A percentile compares a stretch with the other conserved stretches of the same genome.
Conservation (phyloP, 768 basidiomycete genomes). For the Agrocybe chaxingu region DNA sequence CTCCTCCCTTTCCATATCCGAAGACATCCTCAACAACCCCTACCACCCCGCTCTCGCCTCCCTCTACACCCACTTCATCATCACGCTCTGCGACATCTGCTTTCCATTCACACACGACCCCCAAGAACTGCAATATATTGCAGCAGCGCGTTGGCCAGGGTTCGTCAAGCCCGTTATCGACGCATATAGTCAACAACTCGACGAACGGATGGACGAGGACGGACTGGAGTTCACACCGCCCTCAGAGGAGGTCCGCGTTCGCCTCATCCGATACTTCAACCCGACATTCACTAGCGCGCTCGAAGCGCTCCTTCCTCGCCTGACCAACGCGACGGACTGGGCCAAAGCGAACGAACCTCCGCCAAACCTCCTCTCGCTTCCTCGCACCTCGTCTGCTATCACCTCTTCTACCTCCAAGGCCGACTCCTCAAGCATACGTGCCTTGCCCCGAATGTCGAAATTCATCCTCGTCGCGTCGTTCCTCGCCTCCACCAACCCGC, state of each 20-base stretch:
- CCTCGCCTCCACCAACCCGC: constrained; percentile 82
- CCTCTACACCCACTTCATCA: constrained; percentile 63
- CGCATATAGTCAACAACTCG: constrained; percentile 28
- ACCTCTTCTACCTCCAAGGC: background rate
- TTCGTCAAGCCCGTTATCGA: constrained; percentile 69
- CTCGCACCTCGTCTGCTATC: constrained; percentile 13
- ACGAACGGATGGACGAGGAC: constrained; percentile 21
- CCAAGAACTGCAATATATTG: constrained; percentile 70
- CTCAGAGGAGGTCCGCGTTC: constrained; percentile 59
- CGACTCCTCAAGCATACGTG: constrained; percentile 20
- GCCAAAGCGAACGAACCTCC: constrained; percentile 48
- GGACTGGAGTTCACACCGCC: constrained; percentile 33
- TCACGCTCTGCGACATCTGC: constrained; percentile 57
- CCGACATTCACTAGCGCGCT: constrained; percentile 60
- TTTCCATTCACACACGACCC: constrained; percentile 64
- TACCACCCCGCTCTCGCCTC: constrained; percentile 56
- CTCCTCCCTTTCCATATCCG: constrained; percentile 11
- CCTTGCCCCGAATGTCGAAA: constrained; percentile 65
- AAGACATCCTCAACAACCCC: constrained; percentile 18
- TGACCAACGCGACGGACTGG: constrained; percentile 65
- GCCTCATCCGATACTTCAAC: constrained; percentile 60
- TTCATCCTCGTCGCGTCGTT: constrained; percentile 76
- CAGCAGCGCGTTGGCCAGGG: constrained; percentile 78
- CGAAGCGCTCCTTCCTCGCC: constrained; percentile 66
- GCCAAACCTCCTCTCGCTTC: constrained; percentile 31